Percentiles rank a stretch among this genome's conserved stretches.
Evolutionary conservation across 352 stramenopile species (phyloP).

Genomic region (Phytopythium cucurbitacearum): DNA sequence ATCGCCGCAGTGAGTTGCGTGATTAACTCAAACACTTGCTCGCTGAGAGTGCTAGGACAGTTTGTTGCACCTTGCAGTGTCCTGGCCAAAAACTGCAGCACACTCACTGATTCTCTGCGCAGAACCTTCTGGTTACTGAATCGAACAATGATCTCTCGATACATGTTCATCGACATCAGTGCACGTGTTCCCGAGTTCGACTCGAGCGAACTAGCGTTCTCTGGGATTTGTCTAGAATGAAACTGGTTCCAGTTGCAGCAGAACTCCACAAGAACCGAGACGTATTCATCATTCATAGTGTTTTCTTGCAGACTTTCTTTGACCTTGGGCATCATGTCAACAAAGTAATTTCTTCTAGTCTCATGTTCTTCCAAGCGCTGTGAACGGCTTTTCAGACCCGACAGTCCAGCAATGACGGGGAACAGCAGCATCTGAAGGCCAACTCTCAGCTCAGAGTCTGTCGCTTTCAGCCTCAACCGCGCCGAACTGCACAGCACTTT

Average conservation of each 20-base stretch:
- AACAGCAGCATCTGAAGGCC: slow-evolving; percentile 32
- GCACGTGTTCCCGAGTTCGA: slow-evolving; percentile 23
- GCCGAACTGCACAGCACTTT: slow-evolving; percentile 14
- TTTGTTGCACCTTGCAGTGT: slow-evolving; percentile 30
- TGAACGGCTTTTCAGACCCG: not conserved
- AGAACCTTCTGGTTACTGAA: slow-evolving; percentile 20
- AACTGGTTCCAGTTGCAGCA: slow-evolving; percentile 29
- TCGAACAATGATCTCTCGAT: slow-evolving; percentile 26
- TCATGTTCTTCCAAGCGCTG: not conserved
- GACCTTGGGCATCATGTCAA: slow-evolving; percentile 10
- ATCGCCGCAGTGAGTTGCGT: slow-evolving; percentile 19
- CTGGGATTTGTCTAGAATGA: slow-evolving; percentile 25
- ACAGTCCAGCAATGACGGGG: slow-evolving; percentile 15
- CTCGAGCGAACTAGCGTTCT: slow-evolving; percentile 7
- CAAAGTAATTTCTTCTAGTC: slow-evolving; percentile 20
- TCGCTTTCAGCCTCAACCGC: not conserved
- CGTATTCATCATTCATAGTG: slow-evolving; percentile 19
- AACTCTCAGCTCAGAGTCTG: not conserved
- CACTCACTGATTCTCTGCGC: slow-evolving; percentile 15
- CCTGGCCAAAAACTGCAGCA: slow-evolving; percentile 22
- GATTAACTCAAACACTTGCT: slow-evolving; percentile 24
- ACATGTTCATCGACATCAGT: slow-evolving; percentile 24
- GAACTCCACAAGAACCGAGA: slow-evolving; percentile 25
- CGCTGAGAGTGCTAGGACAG: slow-evolving; percentile 27
- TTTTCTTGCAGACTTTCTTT: slow-evolving; percentile 17